Evolutionary conservation across 306 rosid species (phyloP), one percentile per base, ranked within the genome.

Genomic region (Quercus robur): DNA sequence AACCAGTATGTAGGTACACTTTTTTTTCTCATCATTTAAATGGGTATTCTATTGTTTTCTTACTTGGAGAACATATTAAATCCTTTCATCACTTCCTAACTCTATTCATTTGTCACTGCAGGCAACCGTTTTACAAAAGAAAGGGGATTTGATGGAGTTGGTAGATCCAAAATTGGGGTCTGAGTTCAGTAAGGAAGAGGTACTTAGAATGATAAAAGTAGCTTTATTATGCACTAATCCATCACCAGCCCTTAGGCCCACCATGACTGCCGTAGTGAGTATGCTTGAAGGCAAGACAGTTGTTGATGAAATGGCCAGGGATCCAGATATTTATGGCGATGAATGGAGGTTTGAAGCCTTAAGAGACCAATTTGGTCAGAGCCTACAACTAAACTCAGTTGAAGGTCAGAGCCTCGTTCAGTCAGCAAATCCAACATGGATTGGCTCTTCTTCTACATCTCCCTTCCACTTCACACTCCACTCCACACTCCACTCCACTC

Each of bases 251-350:
- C 75, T 81, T 33, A 78, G 95, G 67, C 95, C 95, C 33, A 56
- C 80, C 12, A 92, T 92, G 91, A 90, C 92, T 25, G 85, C 85
- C 74, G 94, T 86, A 73, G 89, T 88, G 75, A 88, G 84, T 78
- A 92, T 92, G 94, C 92, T 92, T 14, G 88, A 88, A 85, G 92
- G 89, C 56, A 75, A 66, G 78, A 68, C 52, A 3, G 33, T 17
- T 52, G 87, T 89, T 81, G 46, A 87, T 19, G 88, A 89, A 66
- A 51, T 55, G 56, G 70, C 33, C 55, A 64, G 71, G 11, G 84
- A 90, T 15, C 59, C 78, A 7, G 71, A 75, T 74, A 28, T 44
- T 6, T 79, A 70, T 5, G 20, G 33, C 18, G 90, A 88, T 78
- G 91, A 83, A 56, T 0, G 76, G 77, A 84, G 87, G 71, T 82